These are phyloP conservation scores for Apiotrichum sp. DNA, from an alignment of 1,284 basidiomycete species.

Conservation along the genomic window DNA sequence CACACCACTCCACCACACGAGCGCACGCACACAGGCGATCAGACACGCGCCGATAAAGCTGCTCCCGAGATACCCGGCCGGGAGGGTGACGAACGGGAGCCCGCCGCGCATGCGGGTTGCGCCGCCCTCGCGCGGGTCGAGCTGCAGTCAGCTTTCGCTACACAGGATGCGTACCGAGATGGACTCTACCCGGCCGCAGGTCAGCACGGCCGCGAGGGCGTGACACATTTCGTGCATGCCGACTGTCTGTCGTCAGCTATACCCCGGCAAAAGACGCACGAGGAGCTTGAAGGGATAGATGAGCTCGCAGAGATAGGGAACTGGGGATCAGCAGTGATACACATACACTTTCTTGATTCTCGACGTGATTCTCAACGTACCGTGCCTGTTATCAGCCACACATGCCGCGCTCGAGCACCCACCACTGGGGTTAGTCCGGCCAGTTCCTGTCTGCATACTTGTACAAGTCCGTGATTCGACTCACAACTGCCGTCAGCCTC, in stretches of 20 bases:
- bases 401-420: no score
- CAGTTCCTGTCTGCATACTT: not conserved
- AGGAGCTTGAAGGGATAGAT: constrained; percentile 89
- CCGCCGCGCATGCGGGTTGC: constrained; percentile 90
- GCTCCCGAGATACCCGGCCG: constrained; percentile 88
- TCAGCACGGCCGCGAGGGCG: constrained; percentile 67
- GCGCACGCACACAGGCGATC: constrained; percentile 63
- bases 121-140: constrained; percentile 74
- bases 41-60: constrained; percentile 82
- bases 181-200: constrained; percentile 83
- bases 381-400: constrained; percentile 16
- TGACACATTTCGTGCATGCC: constrained; percentile 86
- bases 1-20: no score
- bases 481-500: constrained; percentile 12
- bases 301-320: constrained; percentile 49
- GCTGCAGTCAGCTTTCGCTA: constrained; percentile 48
- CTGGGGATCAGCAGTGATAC: constrained; percentile 10
- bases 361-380: constrained; percentile 10
- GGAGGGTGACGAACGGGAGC: constrained; percentile 64
- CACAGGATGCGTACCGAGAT: constrained; percentile 56
- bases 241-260: constrained; percentile 59
- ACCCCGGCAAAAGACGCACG: constrained; percentile 20
- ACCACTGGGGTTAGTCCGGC: no score
- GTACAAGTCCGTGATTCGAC: not conserved
- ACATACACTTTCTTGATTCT: no score